Conservation (phyloP, 495 filamentous ascomycete genomes). For the Daldinia concentrica region DNA sequence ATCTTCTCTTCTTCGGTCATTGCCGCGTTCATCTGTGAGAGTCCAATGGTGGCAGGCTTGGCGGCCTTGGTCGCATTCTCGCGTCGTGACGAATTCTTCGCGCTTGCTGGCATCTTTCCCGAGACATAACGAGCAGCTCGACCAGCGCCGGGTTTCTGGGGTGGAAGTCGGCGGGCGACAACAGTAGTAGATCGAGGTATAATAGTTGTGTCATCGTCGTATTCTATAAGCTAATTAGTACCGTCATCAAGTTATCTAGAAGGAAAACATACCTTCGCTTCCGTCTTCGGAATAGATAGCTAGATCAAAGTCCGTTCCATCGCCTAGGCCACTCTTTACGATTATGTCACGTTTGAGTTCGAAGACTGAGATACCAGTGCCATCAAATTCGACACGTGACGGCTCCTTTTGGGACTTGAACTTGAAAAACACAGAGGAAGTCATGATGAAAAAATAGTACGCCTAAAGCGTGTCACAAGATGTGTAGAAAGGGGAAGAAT, state of each 20-base stretch:
- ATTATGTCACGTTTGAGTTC: constrained; percentile 99
- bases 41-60: constrained; percentile 64
- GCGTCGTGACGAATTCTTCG: constrained; percentile 79
- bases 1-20: constrained; percentile 92
- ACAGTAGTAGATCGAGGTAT: constrained; percentile 94
- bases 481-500: constrained; percentile 2
- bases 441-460: constrained; percentile 67
- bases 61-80: constrained; percentile 65
- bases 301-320: constrained; percentile 96
- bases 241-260: not conserved
- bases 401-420: constrained; percentile 99
- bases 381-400: constrained; percentile 93
- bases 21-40: constrained; percentile 70
- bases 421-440: constrained; percentile 99
- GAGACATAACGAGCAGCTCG: constrained; percentile 95
- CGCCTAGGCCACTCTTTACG: constrained; percentile 86
- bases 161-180: constrained; percentile 87
- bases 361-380: constrained; percentile 97
- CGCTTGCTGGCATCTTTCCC: constrained; percentile 92
- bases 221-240: constrained; percentile 67
- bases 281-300: constrained; percentile 90
- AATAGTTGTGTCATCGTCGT: constrained; percentile 95
- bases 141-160: constrained; percentile 80
- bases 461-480: constrained; percentile 35
- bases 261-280: constrained; percentile 78